Evolutionary conservation across 1,284 basidiomycete genomes (phyloP), one percentile per base, ranked within the genome.

Genomic region (Ustilago loliicola): DNA sequence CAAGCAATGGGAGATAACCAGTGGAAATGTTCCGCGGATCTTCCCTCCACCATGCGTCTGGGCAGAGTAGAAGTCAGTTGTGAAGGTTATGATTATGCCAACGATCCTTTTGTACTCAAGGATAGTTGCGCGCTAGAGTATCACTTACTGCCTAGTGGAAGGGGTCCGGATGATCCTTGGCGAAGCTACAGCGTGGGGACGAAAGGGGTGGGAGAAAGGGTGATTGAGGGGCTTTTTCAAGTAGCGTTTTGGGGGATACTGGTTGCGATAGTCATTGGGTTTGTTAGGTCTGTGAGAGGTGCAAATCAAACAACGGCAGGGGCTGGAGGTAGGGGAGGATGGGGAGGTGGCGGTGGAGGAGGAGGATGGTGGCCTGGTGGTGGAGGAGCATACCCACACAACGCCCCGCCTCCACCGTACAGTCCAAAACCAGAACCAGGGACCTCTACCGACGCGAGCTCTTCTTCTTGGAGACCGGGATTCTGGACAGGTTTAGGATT

Each of bases 41-140:
- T 98, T 10, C 95, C 95, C 2, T 90, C 91, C 50, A 88, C 90
- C 2, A 85, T 96, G 61, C 89, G 93, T 17, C 92, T 98, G 68
- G 95, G 95, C 9, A 89, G 91, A 64, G 91, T 96, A 0, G 89
- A 91, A 70, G 92, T 98, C 1, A 91, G 91, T 23, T 98, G 95
- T 81, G 95, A 98, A 88, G 95, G 95, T 11, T 98, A 92, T 91
- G 90, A 89, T 38, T 87, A 89, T 29, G 90, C 94, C 0, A 92
- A 93, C 0, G 95, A 98, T 87, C 89, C 90, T 0, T 91, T 92
- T 83, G 92, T 98, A 15, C 87, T 96, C 65, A 94, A 94, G 89
- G 79, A 64, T 27, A 76, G 72, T 8, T 83, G 81, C 51, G 71
- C 64, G 13, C 48, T 83, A 36, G 59, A 50, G 34, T 83, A 81